Conservation (phyloP, 2,329 filamentous ascomycete species). For the Microcyclosporella mali region DNA sequence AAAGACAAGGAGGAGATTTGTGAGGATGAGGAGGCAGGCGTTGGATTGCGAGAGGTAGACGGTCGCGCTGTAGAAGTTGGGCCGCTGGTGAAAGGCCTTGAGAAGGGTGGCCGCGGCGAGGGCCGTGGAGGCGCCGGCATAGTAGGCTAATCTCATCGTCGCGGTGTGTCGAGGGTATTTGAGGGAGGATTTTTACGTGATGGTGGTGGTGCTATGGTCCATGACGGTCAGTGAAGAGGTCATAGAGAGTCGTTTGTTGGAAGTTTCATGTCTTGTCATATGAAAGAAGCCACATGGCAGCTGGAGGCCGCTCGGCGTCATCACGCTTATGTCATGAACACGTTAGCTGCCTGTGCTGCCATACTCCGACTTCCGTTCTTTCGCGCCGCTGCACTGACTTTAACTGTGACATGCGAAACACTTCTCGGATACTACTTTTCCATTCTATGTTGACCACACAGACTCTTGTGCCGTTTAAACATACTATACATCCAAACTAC, state of each 20-base stretch:
- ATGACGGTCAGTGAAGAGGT: slow-evolving; percentile 27
- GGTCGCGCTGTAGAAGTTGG: slow-evolving; percentile 97
- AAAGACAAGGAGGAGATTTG: slow-evolving; percentile 79
- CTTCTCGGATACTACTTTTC: too few species aligned
- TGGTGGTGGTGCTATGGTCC: slow-evolving; percentile 9
- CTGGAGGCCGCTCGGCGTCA: too few species aligned
- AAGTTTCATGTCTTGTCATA: not conserved
- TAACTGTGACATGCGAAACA: too few species aligned
- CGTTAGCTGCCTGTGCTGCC: too few species aligned
- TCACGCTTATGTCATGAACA: too few species aligned
- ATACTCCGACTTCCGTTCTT: too few species aligned
- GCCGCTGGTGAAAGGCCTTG: slow-evolving; percentile 86
- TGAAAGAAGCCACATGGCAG: too few species aligned
- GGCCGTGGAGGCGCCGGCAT: slow-evolving; percentile 59
- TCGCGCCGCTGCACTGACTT: too few species aligned
- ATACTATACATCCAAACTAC: too few species aligned
- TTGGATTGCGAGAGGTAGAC: slow-evolving; percentile 96
- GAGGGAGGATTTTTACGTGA: not conserved
- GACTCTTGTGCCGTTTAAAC: too few species aligned
- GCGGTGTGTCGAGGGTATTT: slow-evolving; percentile 4
- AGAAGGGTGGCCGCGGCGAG: slow-evolving; percentile 78
- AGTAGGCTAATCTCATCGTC: slow-evolving; percentile 29
- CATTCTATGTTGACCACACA: too few species aligned
- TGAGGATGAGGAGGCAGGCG: slow-evolving; percentile 87
- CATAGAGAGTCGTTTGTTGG: not conserved